A percentile compares a stretch with the other conserved stretches of the same genome.
Evolutionary conservation across 768 basidiomycete genomes (phyloP).

Genomic region (Podaxis sp.): DNA sequence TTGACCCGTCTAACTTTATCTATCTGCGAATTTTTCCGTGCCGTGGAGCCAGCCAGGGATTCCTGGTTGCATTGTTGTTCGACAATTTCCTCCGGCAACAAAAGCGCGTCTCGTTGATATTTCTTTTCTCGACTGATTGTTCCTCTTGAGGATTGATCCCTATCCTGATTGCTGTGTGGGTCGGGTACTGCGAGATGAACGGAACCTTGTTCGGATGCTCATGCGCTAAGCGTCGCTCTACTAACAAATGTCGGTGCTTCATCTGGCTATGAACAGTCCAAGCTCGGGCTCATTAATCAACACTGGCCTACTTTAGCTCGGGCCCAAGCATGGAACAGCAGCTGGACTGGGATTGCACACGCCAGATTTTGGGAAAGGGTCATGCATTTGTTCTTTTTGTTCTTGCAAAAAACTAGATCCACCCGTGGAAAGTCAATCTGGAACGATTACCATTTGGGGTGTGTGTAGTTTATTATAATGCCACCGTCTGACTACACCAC

Average conservation of each 20-base stretch:
- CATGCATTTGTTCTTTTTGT: conserved; percentile 10
- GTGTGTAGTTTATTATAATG: conserved; percentile 5
- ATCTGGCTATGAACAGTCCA: conserved; percentile 6
- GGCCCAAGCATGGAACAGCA: not conserved
- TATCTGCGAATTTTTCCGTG: not conserved
- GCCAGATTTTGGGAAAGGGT: not conserved
- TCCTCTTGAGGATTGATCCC: not conserved
- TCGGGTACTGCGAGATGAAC: not conserved
- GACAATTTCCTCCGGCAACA: not conserved
- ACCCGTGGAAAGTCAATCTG: conserved; percentile 6
- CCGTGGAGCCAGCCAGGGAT: not conserved
- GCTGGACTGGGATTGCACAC: not conserved
- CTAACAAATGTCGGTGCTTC: not conserved
- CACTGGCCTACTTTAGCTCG: not conserved
- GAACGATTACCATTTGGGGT: conserved; percentile 12
- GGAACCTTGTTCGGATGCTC: not conserved
- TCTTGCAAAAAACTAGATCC: conserved; percentile 8
- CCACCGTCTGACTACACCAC: not conserved
- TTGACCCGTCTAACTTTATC: not conserved
- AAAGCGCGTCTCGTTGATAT: not conserved
- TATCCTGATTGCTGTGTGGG: not conserved
- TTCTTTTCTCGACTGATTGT: not conserved
- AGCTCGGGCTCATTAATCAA: not conserved
- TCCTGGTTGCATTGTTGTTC: not conserved
- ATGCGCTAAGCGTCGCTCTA: not conserved